Evolutionary conservation across 1,284 basidiomycete species (phyloP), one percentile per base, ranked within the genome.

Genomic region (Vanrija humicola): DNA sequence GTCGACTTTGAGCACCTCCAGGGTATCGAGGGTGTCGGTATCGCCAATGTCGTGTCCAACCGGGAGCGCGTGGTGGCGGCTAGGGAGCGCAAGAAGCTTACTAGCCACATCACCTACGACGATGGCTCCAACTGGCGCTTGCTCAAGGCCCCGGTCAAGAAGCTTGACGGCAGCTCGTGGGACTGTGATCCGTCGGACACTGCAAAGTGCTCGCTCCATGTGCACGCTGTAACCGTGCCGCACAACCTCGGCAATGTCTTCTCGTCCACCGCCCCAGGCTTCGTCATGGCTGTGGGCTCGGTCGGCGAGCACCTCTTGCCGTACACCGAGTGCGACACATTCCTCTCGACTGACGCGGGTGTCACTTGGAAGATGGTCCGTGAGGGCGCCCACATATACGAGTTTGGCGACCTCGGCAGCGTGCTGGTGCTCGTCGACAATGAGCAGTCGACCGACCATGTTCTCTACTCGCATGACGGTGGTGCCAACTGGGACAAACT

Each of bases 181-280:
- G 60, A 69, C 0, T 96, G 92, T 69, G 80, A 89, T 64, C 66
- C 82, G 0, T 70, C 74, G 5, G 81, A 90, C 63, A 59, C 43
- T 1, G 79, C 83, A 0, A 76, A 75, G 2, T 98, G 95, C 73
- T 86, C 90, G 0, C 80, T 98, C 0, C 94, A 98, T 71, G 79
- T 98, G 7, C 89, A 96, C 75, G 93, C 91, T 4, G 90, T 98
- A 25, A 91, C 92, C 0, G 81, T 84, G 7, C 87, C 89, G 2
- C 93, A 95, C 77, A 98, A 97, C 75, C 88, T 88, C 64, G 95
- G 95, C 0, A 85, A 88, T 21, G 83, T 97, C 21, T 98, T 98
- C 77, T 95, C 92, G 1, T 93, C 91, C 0, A 87, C 90, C 10
- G 94, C 94, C 0, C 94, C 95, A 0, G 95, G 95, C 0, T 83